Evolutionary conservation across 1,139 yeast species (phyloP), one percentile per base, ranked within the genome.

Genomic region (Blastobotrys raffinosifermentans): DNA sequence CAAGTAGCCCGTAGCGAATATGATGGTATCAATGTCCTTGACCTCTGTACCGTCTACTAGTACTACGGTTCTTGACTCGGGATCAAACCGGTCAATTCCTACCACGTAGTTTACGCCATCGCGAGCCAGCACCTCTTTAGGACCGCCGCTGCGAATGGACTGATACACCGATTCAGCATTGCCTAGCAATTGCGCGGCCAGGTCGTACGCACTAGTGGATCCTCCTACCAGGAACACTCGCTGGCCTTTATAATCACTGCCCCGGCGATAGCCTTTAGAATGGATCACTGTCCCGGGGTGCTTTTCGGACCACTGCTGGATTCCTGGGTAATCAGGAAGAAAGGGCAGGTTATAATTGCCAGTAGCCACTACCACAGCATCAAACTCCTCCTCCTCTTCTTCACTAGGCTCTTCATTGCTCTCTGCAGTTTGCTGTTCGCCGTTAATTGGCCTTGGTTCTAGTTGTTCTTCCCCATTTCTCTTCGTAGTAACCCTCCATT

Each of bases 1-100:
- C 17, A 69, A 60, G 53, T 73, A 80, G 0, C 87, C 86, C 1
- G 87, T 80, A 22, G 83, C 81, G 54, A 73, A 78, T 3, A 80
- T 54, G n/a, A 80, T 55, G 14, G 48, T 51, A 39, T 75, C 82
- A 30, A 77, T 65, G 34, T 64, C 58, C 1, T 51, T 50, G 11
- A 42, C 20, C 10, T 13, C 16, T 7, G 35, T 29, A 3, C 53
- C 54, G 19, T 51, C 54, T n/a, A 32, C 37, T 19, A 48, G 37
- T 4, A 29, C 29, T 7, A 41, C 37, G 2, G 41, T 26, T 21
- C 43, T 21, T 9, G 35, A 18, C 22, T 33, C 37, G n/a, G 35
- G 32, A 11, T 40, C 40, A 26, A 39, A 44, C 22, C 26, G 29
- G 2, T 27, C 42, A 13, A 40, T 33, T 16, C 33, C 45, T 4